Evolutionary conservation across 1,284 basidiomycete genomes (phyloP), one percentile per base, ranked within the genome.

Genomic region (Fomitopsis pinicola): DNA sequence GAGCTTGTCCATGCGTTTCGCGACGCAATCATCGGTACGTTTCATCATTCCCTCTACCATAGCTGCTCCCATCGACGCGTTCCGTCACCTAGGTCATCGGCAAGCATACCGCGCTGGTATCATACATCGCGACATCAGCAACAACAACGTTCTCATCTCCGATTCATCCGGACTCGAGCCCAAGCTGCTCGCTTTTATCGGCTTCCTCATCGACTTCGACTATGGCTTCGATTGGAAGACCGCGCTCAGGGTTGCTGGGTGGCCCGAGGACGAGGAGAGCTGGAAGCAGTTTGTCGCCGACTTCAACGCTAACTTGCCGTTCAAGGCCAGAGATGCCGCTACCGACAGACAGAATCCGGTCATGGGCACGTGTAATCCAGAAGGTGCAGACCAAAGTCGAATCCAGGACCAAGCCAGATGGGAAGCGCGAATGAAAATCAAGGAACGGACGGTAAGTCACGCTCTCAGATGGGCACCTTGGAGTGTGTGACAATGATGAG

Each of bases 121-220:
- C 1, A 26, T 67, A 9, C 64, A 67, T 42, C 58, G 64, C 2
- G 66, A 65, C 40, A 44, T 67, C 38, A 64, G 63, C 35, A 48
- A 55, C 30, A 60, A 61, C 28, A 65, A 67, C 40, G 58, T 65
- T 6, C 15, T 65, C 19, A 63, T 67, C 22, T 56, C 55, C 2
- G 30, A 33, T 6, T n/a, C 19, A 0, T 9, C 17, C 1, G 66
- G 66, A 6, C 7, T 33, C 7, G 30, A 33, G 30, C 7, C 30
- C 30, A 33, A 33, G 4, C 3, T 33, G 30, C 30, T 33, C 30
- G 30, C 30, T 3, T 33, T 33, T 33, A 33, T 33, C 30, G 30
- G 30, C 30, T 62, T 65, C 42, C 17, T 67, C 4, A 55, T 55
- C 36, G 66, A 67, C 42, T 63, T 63, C 46, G 63, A 67, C 54